Evolutionary conservation across 2,329 filamentous ascomycete genomes (phyloP).

Genomic region (Colletotrichum liaoningense): DNA sequence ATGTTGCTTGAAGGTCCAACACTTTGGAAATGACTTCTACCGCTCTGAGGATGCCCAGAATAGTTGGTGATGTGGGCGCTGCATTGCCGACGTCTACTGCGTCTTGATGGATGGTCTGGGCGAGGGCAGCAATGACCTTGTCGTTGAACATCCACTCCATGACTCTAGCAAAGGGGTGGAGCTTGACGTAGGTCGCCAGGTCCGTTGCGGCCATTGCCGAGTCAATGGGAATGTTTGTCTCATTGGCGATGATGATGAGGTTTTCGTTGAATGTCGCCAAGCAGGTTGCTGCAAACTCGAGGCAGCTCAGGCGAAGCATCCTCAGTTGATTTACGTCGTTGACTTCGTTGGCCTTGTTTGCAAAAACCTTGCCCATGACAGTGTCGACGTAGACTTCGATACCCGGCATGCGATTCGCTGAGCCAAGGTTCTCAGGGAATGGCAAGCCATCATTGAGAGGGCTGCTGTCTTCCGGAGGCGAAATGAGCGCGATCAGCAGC

Average conservation of each 20-base stretch:
- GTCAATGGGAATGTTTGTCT: conserved; percentile 81
- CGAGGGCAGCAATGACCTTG: conserved; percentile 82
- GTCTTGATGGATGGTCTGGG: conserved; percentile 83
- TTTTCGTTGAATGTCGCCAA: conserved; percentile 94
- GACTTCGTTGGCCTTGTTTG: conserved; percentile 72
- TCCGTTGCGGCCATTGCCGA: conserved; percentile 78
- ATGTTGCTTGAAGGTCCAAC: conserved; percentile 90
- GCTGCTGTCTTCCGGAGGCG: conserved; percentile 70
- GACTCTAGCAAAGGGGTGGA: conserved; percentile 92
- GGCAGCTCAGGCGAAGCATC: conserved; percentile 80
- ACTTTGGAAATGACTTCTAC: conserved; percentile 87
- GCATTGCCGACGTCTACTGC: conserved; percentile 77
- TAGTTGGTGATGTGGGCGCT: conserved; percentile 81
- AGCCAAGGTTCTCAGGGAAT: conserved; percentile 88
- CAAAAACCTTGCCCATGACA: conserved; percentile 82
- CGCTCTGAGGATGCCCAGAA: conserved; percentile 82
- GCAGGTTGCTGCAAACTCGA: conserved; percentile 85
- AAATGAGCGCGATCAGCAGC: conserved; percentile 78
- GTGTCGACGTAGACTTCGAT: conserved; percentile 96
- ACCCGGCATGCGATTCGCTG: conserved; percentile 79
- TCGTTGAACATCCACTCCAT: conserved; percentile 99
- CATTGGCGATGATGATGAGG: conserved; percentile 85
- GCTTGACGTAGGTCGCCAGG: conserved; percentile 81
- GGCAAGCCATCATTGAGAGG: conserved; percentile 80
- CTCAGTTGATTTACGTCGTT: conserved; percentile 76